phyloP scores from a whole-genome alignment of 2,329 filamentous ascomycete genomes.

The Cladosporium austrohemisphaericum region DNA sequence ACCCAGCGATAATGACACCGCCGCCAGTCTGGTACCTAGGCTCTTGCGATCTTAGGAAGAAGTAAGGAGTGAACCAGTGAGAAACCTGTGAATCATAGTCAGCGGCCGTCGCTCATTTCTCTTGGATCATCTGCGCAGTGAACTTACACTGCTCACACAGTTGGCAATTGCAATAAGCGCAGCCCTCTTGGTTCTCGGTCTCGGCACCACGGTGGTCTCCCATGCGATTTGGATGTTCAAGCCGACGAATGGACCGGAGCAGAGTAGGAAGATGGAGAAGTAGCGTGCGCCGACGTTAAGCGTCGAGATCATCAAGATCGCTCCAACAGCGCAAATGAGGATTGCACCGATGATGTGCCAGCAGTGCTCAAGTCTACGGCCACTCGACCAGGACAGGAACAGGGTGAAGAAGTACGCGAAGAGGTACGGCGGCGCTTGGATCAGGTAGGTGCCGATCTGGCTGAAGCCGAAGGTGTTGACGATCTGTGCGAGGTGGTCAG shows the following conservation, averaged over 20 bases:
- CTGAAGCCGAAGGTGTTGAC: slow-evolving; percentile 68
- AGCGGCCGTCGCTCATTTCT: too few relatives aligned
- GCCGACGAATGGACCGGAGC: slow-evolving; percentile 37
- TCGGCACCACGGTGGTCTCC: slow-evolving; percentile 42
- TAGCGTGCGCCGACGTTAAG: slow-evolving; percentile 31
- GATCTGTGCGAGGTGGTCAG: not conserved
- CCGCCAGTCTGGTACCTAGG: slow-evolving; percentile 19
- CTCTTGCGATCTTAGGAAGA: slow-evolving; percentile 17
- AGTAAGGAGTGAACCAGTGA: slow-evolving; percentile 20
- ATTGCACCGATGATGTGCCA: slow-evolving; percentile 30
- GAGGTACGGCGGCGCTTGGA: slow-evolving; percentile 41
- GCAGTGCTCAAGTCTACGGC: slow-evolving; percentile 29
- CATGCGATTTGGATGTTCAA: slow-evolving; percentile 42
- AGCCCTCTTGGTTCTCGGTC: slow-evolving; percentile 40
- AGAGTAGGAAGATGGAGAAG: slow-evolving; percentile 31
- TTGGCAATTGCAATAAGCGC: slow-evolving; percentile 44
- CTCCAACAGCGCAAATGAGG: slow-evolving; percentile 23
- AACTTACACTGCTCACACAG: slow-evolving; percentile 10
- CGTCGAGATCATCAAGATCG: slow-evolving; percentile 30
- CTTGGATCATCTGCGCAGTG: not conserved
- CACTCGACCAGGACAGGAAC: slow-evolving; percentile 27
- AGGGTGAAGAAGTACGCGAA: slow-evolving; percentile 30
- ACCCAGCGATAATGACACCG: slow-evolving; percentile 18
- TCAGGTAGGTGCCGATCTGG: slow-evolving; percentile 51
- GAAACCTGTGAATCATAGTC: not conserved